Percentiles rank a stretch among this genome's conserved stretches.
These are phyloP conservation scores for Musa schizocarpa DNA, from an alignment of 176 grass and related monocot species.

Conservation along the genomic window DNA sequence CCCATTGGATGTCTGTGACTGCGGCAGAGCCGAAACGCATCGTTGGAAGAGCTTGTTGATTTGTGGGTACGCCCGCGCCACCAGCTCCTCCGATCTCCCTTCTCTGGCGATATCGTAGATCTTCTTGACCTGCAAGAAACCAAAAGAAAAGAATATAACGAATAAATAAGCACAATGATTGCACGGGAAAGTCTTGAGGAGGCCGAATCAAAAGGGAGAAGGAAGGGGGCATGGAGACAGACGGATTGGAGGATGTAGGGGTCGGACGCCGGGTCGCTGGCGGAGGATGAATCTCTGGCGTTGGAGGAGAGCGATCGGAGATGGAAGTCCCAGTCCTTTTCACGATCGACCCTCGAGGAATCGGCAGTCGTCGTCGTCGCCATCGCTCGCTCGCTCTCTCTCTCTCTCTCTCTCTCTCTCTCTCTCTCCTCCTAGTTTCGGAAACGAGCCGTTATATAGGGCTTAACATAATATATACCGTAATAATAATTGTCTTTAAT, in stretches of 20 bases:
- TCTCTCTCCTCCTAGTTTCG: not conserved
- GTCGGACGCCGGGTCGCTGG: constrained; percentile 52
- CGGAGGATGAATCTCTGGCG: constrained; percentile 61
- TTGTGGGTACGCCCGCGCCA: constrained; percentile 69
- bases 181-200: not conserved
- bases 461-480: too few species aligned
- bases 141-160: not conserved
- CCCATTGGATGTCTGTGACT: constrained; percentile 64
- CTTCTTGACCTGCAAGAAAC: constrained; percentile 45
- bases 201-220: not conserved
- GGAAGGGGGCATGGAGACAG: constrained; percentile 12
- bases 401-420: not conserved
- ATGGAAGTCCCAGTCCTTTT: constrained; percentile 68
- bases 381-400: not conserved
- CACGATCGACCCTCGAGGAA: not conserved
- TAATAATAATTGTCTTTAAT: too few species aligned
- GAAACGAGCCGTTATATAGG: not conserved
- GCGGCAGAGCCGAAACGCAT: constrained; percentile 49
- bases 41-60: constrained; percentile 93
- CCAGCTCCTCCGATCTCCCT: constrained; percentile 58
- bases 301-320: constrained; percentile 80
- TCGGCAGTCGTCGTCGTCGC: not conserved
- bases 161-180: not conserved
- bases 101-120: constrained; percentile 63
- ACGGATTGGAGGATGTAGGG: constrained; percentile 84